phyloP scores from a whole-genome alignment of 805 yeast species.

The Schwanniomyces occidentalis region DNA sequence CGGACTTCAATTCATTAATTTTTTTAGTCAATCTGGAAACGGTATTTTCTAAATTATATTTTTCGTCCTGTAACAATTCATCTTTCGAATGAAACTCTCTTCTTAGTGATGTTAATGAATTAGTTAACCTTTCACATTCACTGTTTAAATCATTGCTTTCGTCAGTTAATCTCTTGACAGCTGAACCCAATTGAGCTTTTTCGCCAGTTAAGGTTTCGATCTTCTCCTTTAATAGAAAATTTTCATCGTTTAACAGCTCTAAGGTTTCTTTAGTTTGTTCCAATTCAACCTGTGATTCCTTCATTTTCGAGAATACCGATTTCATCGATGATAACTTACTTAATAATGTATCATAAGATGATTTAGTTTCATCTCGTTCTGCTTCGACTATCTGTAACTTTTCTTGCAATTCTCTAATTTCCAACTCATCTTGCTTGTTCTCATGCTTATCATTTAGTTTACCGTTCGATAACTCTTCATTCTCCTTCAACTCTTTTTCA shows the following conservation, averaged over 20 bases:
- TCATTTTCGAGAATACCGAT: conserved; percentile 68
- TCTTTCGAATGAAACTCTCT: conserved; percentile 37
- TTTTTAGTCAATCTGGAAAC: conserved; percentile 39
- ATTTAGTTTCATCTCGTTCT: conserved; percentile 59
- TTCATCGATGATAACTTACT: conserved; percentile 73
- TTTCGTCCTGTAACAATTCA: conserved; percentile 36
- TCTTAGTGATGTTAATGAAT: conserved; percentile 37
- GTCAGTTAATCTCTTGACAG: conserved; percentile 20
- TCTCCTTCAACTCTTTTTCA: conserved; percentile 6
- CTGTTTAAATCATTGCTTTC: conserved; percentile 45
- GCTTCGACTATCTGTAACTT: conserved; percentile 29
- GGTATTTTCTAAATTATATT: conserved; percentile 41
- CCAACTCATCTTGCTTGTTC: conserved; percentile 1
- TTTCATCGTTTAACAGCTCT: conserved; percentile 23
- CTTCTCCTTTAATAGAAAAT: conserved; percentile 13
- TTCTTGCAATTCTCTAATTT: conserved; percentile 7
- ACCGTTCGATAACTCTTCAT: conserved; percentile 1
- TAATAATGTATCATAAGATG: conserved; percentile 61
- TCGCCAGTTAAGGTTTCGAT: conserved; percentile 14
- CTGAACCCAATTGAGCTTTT: conserved; percentile 14
- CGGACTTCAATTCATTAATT: conserved; percentile 39
- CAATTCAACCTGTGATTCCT: conserved; percentile 63
- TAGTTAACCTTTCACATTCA: conserved; percentile 55
- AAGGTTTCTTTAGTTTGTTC: conserved; percentile 51
- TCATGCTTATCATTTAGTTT: conserved; percentile 1